phyloP scores from a whole-genome alignment of 495 filamentous ascomycete genomes.

The Neurospora terricola region DNA sequence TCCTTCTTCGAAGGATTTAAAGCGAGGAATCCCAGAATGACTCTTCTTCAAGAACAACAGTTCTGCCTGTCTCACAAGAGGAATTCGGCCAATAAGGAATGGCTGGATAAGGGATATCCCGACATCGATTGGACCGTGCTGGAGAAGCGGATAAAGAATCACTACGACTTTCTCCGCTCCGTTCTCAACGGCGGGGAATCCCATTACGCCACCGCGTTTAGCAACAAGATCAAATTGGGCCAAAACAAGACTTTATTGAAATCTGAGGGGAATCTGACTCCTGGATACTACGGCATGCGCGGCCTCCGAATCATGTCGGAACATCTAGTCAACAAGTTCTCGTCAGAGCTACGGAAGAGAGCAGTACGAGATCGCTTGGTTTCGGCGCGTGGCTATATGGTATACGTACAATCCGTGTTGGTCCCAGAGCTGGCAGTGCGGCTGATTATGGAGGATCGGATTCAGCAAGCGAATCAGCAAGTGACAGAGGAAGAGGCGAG shows the following conservation, averaged over 20 bases:
- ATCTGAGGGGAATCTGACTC: constrained; percentile 39
- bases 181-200: constrained; percentile 52
- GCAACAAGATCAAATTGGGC: constrained; percentile 47
- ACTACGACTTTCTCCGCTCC: constrained; percentile 43
- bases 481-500: constrained; percentile 55
- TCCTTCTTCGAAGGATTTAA: constrained; percentile 40
- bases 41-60: constrained; percentile 46
- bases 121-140: constrained; percentile 66
- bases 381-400: constrained; percentile 55
- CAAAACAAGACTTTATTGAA: constrained; percentile 51
- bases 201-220: constrained; percentile 52
- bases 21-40: constrained; percentile 36
- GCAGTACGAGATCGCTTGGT: constrained; percentile 59
- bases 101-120: constrained; percentile 61
- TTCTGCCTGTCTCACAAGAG: constrained; percentile 70
- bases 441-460: constrained; percentile 72
- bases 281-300: constrained; percentile 80
- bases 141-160: constrained; percentile 48
- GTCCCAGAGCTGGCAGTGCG: constrained; percentile 73
- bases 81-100: constrained; percentile 46
- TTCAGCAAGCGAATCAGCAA: not conserved
- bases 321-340: constrained; percentile 52
- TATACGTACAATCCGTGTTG: constrained; percentile 74
- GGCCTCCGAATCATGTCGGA: constrained; percentile 58
- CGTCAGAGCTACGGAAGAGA: constrained; percentile 50